Base-by-base conservation (phyloP, 768 basidiomycete species). In the Mycena maculata region DNA sequence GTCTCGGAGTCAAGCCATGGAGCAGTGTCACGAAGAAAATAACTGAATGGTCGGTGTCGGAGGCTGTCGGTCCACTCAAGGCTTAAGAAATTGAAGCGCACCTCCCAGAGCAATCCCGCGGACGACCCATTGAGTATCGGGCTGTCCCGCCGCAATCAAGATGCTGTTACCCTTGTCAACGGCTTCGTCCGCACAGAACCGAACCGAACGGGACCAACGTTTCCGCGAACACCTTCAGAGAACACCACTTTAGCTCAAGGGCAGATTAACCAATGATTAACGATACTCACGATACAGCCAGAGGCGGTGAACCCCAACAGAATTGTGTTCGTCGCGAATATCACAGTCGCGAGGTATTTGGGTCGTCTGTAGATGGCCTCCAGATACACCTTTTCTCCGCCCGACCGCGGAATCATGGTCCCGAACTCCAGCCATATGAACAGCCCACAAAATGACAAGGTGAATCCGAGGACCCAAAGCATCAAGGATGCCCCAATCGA, bases 371-470 rank as follows among this genome's bases (percentile, higher is more conserved):
- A 92, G 20, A 91, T 84, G 72, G 82, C 90, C 65, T 91, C 89
- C 47, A 93, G 76, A 70, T 92, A 93, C 45, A 87, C 90, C 77
- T 91, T 92, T 79, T 92, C 91, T 4, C 89, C 91, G 1, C 91
- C 91, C 57, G 83, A 91, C 2, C 86, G 81, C 4, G 91, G 91
- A 4, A 92, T 78, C 63, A 90, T 90, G 31, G 91, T 91, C n/a
- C 91, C 91, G n/a, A 90, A 82, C 74, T 92, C 91, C 23, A 91
- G 81, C 68, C 88, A 93, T 2, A 92, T 91, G 0, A 89, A 85
- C 83, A 2, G 90, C 88, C 3, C 91, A 91, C 38, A 85, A 83
- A 0, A 85, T 82, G 2, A 91, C 89, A 30, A 92, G 30, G 83
- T 69, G 3, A 90, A 85, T 0, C 91, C 91, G 9, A 91, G 69